A percentile compares a stretch with the other conserved stretches of the same genome.
These are phyloP conservation scores for Gynandropsis gynandra DNA, from an alignment of 345 rosid species.

Conservation along the genomic window DNA sequence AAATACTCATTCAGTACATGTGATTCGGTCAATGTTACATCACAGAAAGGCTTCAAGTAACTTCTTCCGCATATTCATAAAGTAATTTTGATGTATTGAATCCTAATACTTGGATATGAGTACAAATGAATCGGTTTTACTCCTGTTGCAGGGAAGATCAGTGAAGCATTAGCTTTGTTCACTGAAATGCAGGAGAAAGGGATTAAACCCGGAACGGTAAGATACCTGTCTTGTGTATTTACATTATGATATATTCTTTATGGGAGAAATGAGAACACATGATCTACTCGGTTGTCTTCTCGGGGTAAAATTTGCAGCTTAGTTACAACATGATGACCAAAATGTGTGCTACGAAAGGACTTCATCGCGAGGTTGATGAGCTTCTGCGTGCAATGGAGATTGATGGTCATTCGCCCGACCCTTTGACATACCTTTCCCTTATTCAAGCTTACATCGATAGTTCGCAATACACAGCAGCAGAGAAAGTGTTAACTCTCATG, in stretches of 20 bases:
- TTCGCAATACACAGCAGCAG: conserved; percentile 50
- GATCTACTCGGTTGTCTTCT: not conserved
- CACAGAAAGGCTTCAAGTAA: too few relatives aligned
- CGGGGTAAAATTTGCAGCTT: conserved; percentile 35
- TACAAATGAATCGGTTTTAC: conserved; percentile 6
- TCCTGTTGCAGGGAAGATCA: conserved; percentile 48
- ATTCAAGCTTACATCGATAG: conserved; percentile 48
- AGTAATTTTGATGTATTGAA: too few relatives aligned
- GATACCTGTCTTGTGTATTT: conserved; percentile 11
- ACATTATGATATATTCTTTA: not conserved
- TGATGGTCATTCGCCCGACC: conserved; percentile 42
- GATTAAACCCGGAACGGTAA: conserved; percentile 67
- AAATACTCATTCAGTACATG: not conserved
- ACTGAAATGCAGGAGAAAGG: conserved; percentile 62
- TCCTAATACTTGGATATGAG: not conserved
- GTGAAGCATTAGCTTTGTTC: conserved; percentile 52
- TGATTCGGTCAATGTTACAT: not conserved
- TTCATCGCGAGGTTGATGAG: conserved; percentile 39
- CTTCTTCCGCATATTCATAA: too few relatives aligned
- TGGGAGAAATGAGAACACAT: not conserved
- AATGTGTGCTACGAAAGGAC: conserved; percentile 40
- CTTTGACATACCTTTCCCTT: conserved; percentile 44
- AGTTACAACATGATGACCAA: conserved; percentile 68
- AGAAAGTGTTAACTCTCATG: conserved; percentile 46
- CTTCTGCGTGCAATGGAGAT: conserved; percentile 54